Evolutionary conservation across 495 filamentous ascomycete species (phyloP), one percentile per base, ranked within the genome.

Genomic region (Elaphomyces granulatus): DNA sequence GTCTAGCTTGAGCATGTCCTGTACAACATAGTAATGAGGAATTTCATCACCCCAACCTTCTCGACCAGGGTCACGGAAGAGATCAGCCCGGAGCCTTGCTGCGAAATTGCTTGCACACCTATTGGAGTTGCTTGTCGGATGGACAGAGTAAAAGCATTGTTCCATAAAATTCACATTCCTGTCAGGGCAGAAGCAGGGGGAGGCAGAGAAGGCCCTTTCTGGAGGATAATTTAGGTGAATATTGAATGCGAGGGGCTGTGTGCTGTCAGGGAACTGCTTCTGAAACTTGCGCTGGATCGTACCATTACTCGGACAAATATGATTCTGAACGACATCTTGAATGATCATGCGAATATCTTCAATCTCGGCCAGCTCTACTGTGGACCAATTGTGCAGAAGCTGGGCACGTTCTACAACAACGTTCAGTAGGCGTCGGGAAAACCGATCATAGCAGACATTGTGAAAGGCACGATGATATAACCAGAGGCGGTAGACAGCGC

Each of bases 401-500:
- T 59, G 56, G 4, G 71, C 66, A 14, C 74, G 70, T 30, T 67
- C 60, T 12, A 54, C 50, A 12, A 72, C 53, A 8, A 70, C 52
- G 21, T 53, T 54, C 9, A 53, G 66, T 10, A 59, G 45, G 23
- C 49, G 53, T 21, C 75, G 70, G n/a, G 53, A 51, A 21, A 64
- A 59, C 10, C 74, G 68, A 17, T 68, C 50, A 44, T 70, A 59
- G 19, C 47, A 37, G 10, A 46, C 51, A 36, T 56, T 70, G 47
- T 78, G 71, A 52, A 78, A 78, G 14, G 74, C 75, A 12, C 58
- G 60, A 32, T 61, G 51, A 49, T 74, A 80, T 9, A 77, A 61
- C 81, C 81, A 85, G 54, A 81, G 68, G 1, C 73, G 66, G 49
- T 81, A 87, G 40, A 86, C 51, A 1, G 76, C 80, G 32, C 68